phyloP scores from a whole-genome alignment of 148 eudicot species.

The Simmondsia chinensis region DNA sequence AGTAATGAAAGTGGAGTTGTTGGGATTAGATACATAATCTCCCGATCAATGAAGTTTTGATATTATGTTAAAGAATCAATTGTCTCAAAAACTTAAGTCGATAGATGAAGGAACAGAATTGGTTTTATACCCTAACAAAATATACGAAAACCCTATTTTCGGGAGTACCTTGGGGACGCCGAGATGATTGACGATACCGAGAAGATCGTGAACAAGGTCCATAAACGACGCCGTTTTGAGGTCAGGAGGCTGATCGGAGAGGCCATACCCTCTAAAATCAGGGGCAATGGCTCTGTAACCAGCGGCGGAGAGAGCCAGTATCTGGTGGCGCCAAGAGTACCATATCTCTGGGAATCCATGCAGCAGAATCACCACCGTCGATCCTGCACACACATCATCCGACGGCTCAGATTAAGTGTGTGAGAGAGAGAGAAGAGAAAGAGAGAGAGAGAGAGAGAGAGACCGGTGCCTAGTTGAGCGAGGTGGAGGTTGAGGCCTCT shows the following conservation, averaged over 20 bases:
- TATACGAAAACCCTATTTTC: too few relatives aligned
- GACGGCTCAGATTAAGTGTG: not conserved
- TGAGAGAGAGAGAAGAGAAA: not conserved
- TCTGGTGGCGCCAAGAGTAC: slow-evolving; percentile 20
- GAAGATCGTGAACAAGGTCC: slow-evolving; percentile 5
- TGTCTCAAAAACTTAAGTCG: too few relatives aligned
- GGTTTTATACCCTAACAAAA: too few relatives aligned
- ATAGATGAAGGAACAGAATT: too few relatives aligned
- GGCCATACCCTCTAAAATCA: slow-evolving; percentile 17
- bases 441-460: not conserved
- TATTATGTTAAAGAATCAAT: too few relatives aligned
- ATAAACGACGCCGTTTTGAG: slow-evolving; percentile 8
- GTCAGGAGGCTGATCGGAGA: slow-evolving; percentile 11
- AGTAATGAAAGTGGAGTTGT: too few relatives aligned
- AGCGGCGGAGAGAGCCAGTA: slow-evolving; percentile 10
- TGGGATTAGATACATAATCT: too few relatives aligned
- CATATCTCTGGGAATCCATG: slow-evolving; percentile 24
- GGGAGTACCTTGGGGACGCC: slow-evolving; percentile 8
- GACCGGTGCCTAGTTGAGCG: slow-evolving; percentile 13
- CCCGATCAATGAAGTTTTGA: too few relatives aligned
- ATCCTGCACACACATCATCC: not conserved
- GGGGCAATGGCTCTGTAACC: slow-evolving; percentile 13
- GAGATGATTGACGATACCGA: slow-evolving; percentile 16
- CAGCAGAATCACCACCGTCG: slow-evolving; percentile 9
- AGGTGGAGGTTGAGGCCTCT: slow-evolving; percentile 16